These are phyloP conservation scores for Seiridium cupressi DNA, from an alignment of 2,329 filamentous ascomycete genomes.

Conservation along the genomic window DNA sequence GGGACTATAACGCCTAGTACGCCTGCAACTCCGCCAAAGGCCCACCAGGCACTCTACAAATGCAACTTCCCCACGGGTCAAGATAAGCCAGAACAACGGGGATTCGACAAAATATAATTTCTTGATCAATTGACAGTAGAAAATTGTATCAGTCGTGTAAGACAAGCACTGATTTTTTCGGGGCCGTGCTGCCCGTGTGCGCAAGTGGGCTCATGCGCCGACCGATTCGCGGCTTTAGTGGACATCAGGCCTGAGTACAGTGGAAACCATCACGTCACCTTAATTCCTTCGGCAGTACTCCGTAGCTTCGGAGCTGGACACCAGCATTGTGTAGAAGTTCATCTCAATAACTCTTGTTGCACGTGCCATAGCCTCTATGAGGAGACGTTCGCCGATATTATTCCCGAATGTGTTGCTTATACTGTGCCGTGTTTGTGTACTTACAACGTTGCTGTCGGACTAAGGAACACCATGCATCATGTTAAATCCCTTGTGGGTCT, in stretches of 20 bases:
- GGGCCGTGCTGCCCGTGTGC: neutral
- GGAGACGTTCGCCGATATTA: neutral
- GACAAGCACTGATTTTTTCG: neutral
- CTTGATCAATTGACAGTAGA: neutral
- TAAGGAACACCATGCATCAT: no score
- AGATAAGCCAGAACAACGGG: neutral
- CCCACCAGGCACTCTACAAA: neutral
- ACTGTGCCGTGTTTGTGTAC: no score
- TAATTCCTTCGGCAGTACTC: neutral
- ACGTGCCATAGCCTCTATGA: neutral
- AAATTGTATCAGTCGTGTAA: neutral
- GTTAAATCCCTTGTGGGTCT: no score
- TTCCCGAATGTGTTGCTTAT: no score
- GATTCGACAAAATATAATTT: neutral
- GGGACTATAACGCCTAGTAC: neutral
- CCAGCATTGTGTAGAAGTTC: neutral
- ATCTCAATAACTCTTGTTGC: neutral
- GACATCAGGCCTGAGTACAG: neutral
- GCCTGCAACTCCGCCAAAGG: neutral
- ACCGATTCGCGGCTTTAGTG: neutral
- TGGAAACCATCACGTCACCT: slow-evolving; percentile 3
- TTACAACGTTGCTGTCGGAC: no score
- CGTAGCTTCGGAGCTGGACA: neutral
- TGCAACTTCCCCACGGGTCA: slow-evolving; percentile 1
- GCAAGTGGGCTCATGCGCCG: neutral